These are phyloP conservation scores for Colletotrichum kahawae DNA, from an alignment of 2,329 filamentous ascomycete species.

Conservation along the genomic window DNA sequence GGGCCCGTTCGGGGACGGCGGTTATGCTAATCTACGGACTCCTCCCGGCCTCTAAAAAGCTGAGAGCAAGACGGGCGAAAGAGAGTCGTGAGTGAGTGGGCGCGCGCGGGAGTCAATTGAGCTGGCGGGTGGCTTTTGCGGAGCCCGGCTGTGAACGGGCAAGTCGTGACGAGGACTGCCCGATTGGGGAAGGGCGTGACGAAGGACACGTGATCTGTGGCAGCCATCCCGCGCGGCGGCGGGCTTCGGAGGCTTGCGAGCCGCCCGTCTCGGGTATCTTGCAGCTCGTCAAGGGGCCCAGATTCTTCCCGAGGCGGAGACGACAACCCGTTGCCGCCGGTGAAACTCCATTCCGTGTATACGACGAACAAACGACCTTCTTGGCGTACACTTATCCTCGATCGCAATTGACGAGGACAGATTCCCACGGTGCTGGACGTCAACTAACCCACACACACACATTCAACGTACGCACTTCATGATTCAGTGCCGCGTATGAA, in stretches of 20 bases:
- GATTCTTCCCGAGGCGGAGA: not conserved
- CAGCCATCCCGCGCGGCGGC: not conserved
- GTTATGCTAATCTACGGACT: not conserved
- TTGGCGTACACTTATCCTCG: not conserved
- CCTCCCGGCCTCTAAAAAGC: not conserved
- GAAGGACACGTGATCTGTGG: not conserved
- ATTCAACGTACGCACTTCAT: not conserved
- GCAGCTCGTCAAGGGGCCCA: not conserved
- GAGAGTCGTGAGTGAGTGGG: not conserved
- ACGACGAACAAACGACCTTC: not conserved
- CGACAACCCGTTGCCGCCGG: not conserved
- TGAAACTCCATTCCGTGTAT: not conserved
- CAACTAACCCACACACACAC: not conserved
- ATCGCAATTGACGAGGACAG: not conserved
- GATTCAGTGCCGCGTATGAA: not conserved
- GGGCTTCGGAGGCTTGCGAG: not conserved
- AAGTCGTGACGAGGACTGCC: not conserved
- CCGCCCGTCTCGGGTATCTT: not conserved
- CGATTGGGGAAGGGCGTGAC: constrained; percentile 10
- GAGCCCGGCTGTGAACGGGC: not conserved
- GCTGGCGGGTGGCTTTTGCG: not conserved
- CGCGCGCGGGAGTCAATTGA: not conserved
- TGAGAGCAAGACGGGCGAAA: not conserved
- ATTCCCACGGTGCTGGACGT: not conserved
- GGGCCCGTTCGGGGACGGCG: not conserved